These are phyloP conservation scores for Tubosaeta brunneosetosa DNA, from an alignment of 768 basidiomycete genomes.

Conservation along the genomic window DNA sequence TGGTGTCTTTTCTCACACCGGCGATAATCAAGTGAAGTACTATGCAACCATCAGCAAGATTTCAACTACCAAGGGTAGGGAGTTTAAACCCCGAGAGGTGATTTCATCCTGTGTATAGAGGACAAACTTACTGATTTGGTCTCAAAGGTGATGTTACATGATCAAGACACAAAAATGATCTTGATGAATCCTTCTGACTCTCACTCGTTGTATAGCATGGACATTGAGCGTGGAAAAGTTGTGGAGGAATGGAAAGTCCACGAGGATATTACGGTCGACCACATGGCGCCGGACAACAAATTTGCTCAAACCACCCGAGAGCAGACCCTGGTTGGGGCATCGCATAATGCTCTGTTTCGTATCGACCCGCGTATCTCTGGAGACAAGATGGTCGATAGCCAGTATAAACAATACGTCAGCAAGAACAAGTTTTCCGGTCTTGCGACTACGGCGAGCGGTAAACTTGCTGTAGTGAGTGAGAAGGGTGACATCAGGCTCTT, in stretches of 20 bases:
- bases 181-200: slow-evolving; percentile 80
- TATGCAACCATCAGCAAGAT: slow-evolving; percentile 84
- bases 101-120: slow-evolving; percentile 13
- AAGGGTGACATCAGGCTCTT: slow-evolving; percentile 97
- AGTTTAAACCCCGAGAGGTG: slow-evolving; percentile 84
- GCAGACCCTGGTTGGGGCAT: slow-evolving; percentile 90
- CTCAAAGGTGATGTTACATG: slow-evolving; percentile 87
- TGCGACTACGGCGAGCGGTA: slow-evolving; percentile 79
- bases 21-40: slow-evolving; percentile 72
- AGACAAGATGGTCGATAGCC: slow-evolving; percentile 87
- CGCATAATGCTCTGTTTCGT: slow-evolving; percentile 94
- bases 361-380: slow-evolving; percentile 95
- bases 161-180: slow-evolving; percentile 95
- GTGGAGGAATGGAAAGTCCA: slow-evolving; percentile 99
- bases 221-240: slow-evolving; percentile 91
- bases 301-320: slow-evolving; percentile 90
- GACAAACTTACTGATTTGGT: slow-evolving; percentile 6
- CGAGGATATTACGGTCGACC: slow-evolving; percentile 78
- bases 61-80: slow-evolving; percentile 71
- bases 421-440: slow-evolving; percentile 96
- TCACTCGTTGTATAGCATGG: slow-evolving; percentile 83
- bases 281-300: slow-evolving; percentile 90
- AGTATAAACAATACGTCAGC: slow-evolving; percentile 92
- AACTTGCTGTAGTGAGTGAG: slow-evolving; percentile 89
- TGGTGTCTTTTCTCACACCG: slow-evolving; percentile 79